Evolutionary conservation across 768 basidiomycete species (phyloP).

Genomic region (Suillus luteus): DNA sequence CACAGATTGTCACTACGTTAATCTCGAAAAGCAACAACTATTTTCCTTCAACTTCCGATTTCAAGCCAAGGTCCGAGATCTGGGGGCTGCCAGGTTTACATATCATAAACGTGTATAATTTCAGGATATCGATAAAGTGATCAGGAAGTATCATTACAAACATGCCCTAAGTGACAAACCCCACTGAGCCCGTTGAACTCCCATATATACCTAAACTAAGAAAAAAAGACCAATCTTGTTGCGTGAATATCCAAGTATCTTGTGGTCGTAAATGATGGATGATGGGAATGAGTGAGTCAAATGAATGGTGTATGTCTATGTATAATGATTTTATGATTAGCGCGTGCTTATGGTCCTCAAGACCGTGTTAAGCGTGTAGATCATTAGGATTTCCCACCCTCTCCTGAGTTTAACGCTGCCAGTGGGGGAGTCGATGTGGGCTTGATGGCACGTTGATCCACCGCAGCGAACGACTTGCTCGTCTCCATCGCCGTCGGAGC

Average conservation of each 20-base stretch:
- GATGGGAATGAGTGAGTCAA: conserved; percentile 17
- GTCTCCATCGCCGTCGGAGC: conserved; percentile 13
- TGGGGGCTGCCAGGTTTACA: too few species aligned
- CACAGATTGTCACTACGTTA: too few species aligned
- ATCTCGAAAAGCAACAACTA: too few species aligned
- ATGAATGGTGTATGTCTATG: conserved; percentile 14
- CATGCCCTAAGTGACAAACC: neutral
- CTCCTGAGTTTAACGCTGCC: neutral
- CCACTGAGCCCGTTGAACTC: neutral
- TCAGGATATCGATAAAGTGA: too few species aligned
- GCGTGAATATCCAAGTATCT: conserved; percentile 53
- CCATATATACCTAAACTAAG: conserved; percentile 27
- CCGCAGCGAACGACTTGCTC: conserved; percentile 3
- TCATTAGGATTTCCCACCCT: conserved; percentile 7
- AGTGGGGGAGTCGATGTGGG: conserved; percentile 5
- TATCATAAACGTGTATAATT: too few species aligned
- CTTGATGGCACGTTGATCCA: conserved; percentile 13
- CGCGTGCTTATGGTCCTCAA: neutral
- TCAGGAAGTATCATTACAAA: neutral
- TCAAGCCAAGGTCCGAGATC: too few species aligned
- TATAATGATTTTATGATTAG: conserved; percentile 7
- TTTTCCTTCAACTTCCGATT: too few species aligned
- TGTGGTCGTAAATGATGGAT: conserved; percentile 29
- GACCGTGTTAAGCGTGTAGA: neutral
- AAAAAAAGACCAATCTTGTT: conserved; percentile 45